Evolutionary conservation across 169 alveolate species (phyloP), one percentile per base, ranked within the genome.

Genomic region (Besnoitia besnoiti): DNA sequence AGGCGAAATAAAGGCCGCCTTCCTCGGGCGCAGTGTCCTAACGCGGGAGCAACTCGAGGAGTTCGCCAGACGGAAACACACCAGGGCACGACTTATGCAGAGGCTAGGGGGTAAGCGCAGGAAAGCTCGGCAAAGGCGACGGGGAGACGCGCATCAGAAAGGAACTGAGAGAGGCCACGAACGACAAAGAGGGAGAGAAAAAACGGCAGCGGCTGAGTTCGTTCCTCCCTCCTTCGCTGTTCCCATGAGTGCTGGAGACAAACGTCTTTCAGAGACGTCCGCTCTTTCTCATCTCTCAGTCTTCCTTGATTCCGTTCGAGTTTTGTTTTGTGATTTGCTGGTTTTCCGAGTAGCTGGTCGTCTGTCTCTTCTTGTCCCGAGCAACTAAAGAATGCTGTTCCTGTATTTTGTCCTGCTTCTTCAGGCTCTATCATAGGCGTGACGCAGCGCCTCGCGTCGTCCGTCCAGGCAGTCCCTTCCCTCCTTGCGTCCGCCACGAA

Each of bases 1-100:
- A 27, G 87, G 87, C n/a, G 87, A 77, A 39, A 42, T 77, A n/a
- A 77, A 77, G 55, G 40, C 40, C 35, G 87, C 87, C 40, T 27
- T 77, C 14, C 50, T 77, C 37, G 87, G 87, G 0, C 50, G 87
- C 37, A 42, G 61, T 42, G 87, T 77, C n/a, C 35, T 77, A 55
- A 77, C 87, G 0, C 87, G 37, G 5, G 61, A 39, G 8, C 61
- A 77, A 27, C 87, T 77, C 59, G 14, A 42, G 39, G 40, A 27
- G 24, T 77, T 77, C 55, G 87, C 59, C 59, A 37, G 59, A 35
- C n/a, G 44, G 21, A 55, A 51, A 24, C 61, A 51, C 30, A 44
- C 33, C 40, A 24, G 87, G 12, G 40, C 35, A 35, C 35, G 14
- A 2, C 35, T 77, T 14, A 77, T 77, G 49, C 61, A 44, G 30